Evolutionary conservation across 257 asterid species (phyloP).

Genomic region (Leonotis leonurus): DNA sequence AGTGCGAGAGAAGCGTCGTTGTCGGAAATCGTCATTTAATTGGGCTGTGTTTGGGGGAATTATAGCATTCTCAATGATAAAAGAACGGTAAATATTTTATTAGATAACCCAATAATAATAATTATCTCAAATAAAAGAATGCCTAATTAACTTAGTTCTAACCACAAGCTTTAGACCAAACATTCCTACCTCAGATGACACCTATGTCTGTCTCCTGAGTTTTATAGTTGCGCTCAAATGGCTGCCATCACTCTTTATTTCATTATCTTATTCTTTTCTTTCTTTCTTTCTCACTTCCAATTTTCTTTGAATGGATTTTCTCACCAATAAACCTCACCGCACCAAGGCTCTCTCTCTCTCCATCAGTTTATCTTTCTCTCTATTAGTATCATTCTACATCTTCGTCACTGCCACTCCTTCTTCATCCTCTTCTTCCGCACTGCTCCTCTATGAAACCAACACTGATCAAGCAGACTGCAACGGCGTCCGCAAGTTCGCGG

Average conservation of each 20-base stretch:
- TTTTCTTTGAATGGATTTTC: constrained; percentile 36
- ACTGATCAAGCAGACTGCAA: too few species aligned
- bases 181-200: constrained; percentile 37
- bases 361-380: constrained; percentile 36
- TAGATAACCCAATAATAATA: not conserved
- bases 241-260: not conserved
- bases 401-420: constrained; percentile 5
- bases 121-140: not conserved
- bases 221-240: constrained; percentile 8
- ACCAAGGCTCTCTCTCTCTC: constrained; percentile 28
- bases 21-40: too few species aligned
- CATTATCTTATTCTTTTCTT: not conserved
- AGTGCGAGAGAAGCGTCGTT: not conserved
- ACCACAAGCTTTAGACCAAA: constrained; percentile 30
- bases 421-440: constrained; percentile 6
- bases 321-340: constrained; percentile 5
- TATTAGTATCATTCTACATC: constrained; percentile 30
- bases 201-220: constrained; percentile 10
- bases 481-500: constrained; percentile 19
- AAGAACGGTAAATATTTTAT: not conserved
- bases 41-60: not conserved
- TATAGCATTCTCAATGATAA: too few species aligned
- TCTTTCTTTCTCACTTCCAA: too few species aligned
- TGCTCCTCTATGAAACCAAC: not conserved
- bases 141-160: constrained; percentile 24